Evolutionary conservation across 1,284 basidiomycete species (phyloP), one percentile per base, ranked within the genome.

Genomic region (Gymnopus androsaceus): DNA sequence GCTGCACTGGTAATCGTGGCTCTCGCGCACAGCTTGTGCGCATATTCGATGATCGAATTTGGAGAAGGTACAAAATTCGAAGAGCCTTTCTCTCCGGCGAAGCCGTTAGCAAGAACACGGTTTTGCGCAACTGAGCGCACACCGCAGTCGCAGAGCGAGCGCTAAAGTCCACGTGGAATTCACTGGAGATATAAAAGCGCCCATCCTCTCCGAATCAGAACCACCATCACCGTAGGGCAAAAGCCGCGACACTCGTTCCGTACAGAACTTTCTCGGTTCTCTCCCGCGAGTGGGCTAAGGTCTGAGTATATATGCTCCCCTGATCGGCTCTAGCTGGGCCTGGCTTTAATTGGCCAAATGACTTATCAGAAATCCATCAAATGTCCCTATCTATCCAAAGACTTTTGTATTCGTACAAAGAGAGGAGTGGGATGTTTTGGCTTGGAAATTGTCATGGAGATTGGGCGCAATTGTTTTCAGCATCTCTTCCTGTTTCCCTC

Each of bases 261-360:
- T 58, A 79, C 77, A 72, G 67, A 68, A 67, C 66, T 51, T 50
- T 5, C 15, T 8, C 25, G 28, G 23, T 38, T 72, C 69, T 69
- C 59, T 65, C 31, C 78, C 62, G 70, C 76, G 78, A 81, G 80
- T 77, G 79, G 81, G 79, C 73, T 73, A 83, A 81, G 81, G 80
- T 83, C 81, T 83, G 82, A 83, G 80, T 67, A 72, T 61, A n/a
- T n/a, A 73, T 68, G 77, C 78, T 74, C 69, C 74, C 73, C 74
- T 55, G 74, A 79, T 74, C 62, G 80, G 68, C 78, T 75, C 77
- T 81, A 69, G 74, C 73, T 42, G 80, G 73, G 78, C 69, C 76
- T 73, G 68, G 75, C 70, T 67, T 60, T 72, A 70, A 81, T 60
- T 63, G 65, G 70, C 72, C 66, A 73, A 72, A 71, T 73, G 75